These are phyloP conservation scores for Didymella segeticola DNA, from an alignment of 2,329 filamentous ascomycete species.

Conservation along the genomic window DNA sequence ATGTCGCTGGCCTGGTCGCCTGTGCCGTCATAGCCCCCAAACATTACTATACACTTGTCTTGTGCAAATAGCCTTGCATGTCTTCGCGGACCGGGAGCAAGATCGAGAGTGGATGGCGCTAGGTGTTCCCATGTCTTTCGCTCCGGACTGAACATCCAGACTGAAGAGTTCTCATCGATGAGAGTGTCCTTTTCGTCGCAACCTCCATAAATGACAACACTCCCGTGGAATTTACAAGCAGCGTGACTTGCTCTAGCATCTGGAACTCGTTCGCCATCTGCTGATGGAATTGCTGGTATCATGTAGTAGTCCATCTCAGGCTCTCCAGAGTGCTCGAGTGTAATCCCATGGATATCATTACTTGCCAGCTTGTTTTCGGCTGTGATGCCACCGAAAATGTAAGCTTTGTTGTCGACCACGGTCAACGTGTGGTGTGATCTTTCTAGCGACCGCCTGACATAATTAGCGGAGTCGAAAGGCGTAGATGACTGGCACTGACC, in stretches of 20 bases:
- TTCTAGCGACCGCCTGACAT: conserved; percentile 35
- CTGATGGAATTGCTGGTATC: conserved; percentile 50
- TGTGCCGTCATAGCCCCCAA: conserved; percentile 35
- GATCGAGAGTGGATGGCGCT: conserved; percentile 20
- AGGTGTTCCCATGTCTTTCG: conserved; percentile 37
- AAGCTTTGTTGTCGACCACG: conserved; percentile 52
- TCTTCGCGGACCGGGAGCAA: conserved; percentile 29
- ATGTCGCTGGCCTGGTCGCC: conserved; percentile 34
- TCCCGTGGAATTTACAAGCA: conserved; percentile 49
- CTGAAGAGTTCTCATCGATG: conserved; percentile 44
- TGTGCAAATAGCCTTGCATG: conserved; percentile 31
- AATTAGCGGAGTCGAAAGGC: conserved; percentile 11
- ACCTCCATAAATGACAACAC: conserved; percentile 52
- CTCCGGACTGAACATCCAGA: conserved; percentile 52
- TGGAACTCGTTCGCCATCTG: conserved; percentile 42
- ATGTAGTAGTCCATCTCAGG: conserved; percentile 51
- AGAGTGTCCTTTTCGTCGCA: conserved; percentile 38
- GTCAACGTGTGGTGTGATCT: conserved; percentile 51
- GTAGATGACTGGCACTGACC: conserved; percentile 17
- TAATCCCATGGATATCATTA: conserved; percentile 53
- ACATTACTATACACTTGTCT: conserved; percentile 30
- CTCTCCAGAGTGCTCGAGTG: conserved; percentile 39
- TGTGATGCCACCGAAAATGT: conserved; percentile 54
- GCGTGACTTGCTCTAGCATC: conserved; percentile 47
- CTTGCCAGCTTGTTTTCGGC: conserved; percentile 46